Evolutionary conservation across 2,329 filamentous ascomycete genomes (phyloP).

Genomic region (Xylaria sp.): DNA sequence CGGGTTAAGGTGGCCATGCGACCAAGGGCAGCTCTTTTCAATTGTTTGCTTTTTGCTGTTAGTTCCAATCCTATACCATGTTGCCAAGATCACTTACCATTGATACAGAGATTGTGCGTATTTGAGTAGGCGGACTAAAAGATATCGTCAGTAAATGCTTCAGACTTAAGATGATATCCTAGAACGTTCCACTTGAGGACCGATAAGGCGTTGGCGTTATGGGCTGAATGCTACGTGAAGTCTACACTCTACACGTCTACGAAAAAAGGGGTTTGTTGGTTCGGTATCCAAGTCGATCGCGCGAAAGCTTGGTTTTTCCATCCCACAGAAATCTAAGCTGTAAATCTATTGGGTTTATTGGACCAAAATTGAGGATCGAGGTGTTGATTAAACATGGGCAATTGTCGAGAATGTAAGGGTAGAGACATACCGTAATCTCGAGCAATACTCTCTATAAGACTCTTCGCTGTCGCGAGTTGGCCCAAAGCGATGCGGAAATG

Average conservation of each 20-base stretch:
- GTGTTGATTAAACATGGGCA: background rate
- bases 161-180: background rate
- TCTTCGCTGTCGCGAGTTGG: conserved; percentile 93
- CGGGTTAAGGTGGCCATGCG: conserved; percentile 98
- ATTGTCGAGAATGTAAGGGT: background rate
- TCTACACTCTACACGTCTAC: background rate
- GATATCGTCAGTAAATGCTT: conserved; percentile 4
- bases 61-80: background rate
- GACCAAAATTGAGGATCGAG: no score
- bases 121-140: conserved; percentile 81
- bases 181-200: background rate
- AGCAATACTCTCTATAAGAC: conserved; percentile 93
- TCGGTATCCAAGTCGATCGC: background rate
- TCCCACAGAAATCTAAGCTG: background rate
- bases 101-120: conserved; percentile 97
- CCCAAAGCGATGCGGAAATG: conserved; percentile 97
- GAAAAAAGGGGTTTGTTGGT: background rate
- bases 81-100: conserved; percentile 53
- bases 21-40: conserved; percentile 93
- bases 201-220: background rate
- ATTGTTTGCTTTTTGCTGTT: conserved; percentile 70
- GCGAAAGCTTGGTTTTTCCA: background rate
- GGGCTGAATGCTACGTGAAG: background rate
- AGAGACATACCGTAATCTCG: conserved; percentile 70
- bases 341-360: no score